Evolutionary conservation across 768 basidiomycete genomes (phyloP), one percentile per base, ranked within the genome.

Genomic region (Pisolithus orientalis): DNA sequence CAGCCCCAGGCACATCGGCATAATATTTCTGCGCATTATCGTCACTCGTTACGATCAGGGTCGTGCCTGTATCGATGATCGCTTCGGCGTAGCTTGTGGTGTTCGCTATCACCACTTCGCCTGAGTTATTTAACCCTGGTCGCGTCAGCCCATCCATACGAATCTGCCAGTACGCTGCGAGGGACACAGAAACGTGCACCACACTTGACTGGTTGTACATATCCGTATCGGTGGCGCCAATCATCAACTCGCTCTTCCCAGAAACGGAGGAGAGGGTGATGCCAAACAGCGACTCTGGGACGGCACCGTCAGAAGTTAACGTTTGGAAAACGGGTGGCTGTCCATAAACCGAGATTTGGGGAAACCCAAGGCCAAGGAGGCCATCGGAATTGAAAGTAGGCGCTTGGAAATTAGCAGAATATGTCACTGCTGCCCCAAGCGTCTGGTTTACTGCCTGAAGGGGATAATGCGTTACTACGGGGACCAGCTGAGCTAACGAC

Each of bases 141-240:
- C 65, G 61, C 44, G 37, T 44, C 27, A 74, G 51, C 11, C 58
- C 59, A 38, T 69, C 66, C 45, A 72, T 28, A 3, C 47, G 61
- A 17, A 75, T 60, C 53, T 76, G 67, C 73, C 74, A 75, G 57
- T 62, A 75, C 21, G 57, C 70, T 50, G 54, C 44, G 3, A 61
- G n/a, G 21, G 62, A 65, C 3, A 75, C 66, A 2, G 59, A 47
- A 31, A 62, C 39, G 28, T 72, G 74, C 13, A 73, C 73, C 58
- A 81, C 64, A 8, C 58, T 62, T 3, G 60, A 58, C 10, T 75
- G 77, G 14, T 72, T 74, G 64, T 77, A 83, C 53, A 75, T 62
- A 10, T 59, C 55, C 4, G 57, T 57, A 62, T 86, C 72, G 5
- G 72, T 70, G 31, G 81, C 83, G 28, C 83, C 83, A 45, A 86